Evolutionary conservation across 306 rosid genomes (phyloP), one percentile per base, ranked within the genome.

Genomic region (Acacia confusa): DNA sequence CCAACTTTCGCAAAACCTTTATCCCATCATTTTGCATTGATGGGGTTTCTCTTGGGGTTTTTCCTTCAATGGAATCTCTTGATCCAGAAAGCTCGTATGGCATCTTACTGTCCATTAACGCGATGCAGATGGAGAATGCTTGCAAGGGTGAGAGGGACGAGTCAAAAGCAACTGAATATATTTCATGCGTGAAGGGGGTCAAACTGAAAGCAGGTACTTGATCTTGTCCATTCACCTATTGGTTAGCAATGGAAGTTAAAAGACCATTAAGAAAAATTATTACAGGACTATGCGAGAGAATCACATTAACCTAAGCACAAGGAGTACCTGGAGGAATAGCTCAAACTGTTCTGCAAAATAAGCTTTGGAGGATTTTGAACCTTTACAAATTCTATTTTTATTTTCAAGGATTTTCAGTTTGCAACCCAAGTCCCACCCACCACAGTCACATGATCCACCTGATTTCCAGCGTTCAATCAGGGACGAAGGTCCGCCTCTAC

Each of bases 371-470:
- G 88, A 79, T 79, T 81, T 87, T 78, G 88, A 78, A 70, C 74
- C 88, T 79, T 76, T 79, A 76, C 67, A 28, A 24, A 73, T 68
- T 78, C 85, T 86, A 77, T 88, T 84, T 74, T 77, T 84, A 68
- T 88, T 92, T 60, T 85, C 89, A 41, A 92, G 86, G 74, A 93
- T 76, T 85, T 84, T 84, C 27, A 95, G 92, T 81, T 89, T 89
- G 91, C 99, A 95, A 72, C 97, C 99, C 89, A 93, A 74, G 85
- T 95, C 99, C 99, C 99, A 95, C 83, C 99, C 99, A 41, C 98
- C 99, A 87, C 99, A 95, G 82, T 95, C 99, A 68, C 99, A 95
- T 40, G 90, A 80, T 78, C 99, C 99, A 66, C 99, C 97, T 7
- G 97, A 85, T 80, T 75, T 92, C 99, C 99, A 95, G 19, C 99